These are phyloP conservation scores for Microcyclosporella mali DNA, from an alignment of 2,329 filamentous ascomycete genomes.

Conservation along the genomic window DNA sequence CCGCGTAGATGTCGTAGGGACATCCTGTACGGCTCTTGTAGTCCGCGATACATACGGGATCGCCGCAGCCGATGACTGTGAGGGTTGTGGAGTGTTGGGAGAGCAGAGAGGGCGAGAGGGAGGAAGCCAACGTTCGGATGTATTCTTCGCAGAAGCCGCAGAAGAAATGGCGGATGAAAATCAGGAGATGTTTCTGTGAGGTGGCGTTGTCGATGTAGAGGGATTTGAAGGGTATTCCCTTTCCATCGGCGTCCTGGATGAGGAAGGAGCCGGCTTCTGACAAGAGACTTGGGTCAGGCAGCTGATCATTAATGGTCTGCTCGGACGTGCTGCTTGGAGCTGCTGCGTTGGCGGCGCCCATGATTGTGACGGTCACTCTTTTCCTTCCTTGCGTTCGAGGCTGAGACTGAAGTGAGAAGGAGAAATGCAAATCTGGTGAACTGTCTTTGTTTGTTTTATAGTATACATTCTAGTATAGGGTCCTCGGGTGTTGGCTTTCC, in stretches of 20 bases:
- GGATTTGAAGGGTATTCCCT: slow-evolving; percentile 21
- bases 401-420: no score
- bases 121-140: slow-evolving; percentile 23
- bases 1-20: slow-evolving; percentile 30
- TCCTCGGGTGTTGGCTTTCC: no score
- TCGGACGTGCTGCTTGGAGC: background rate
- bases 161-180: background rate
- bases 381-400: no score
- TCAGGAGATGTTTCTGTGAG: slow-evolving; percentile 25
- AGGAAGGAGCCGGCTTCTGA: slow-evolving; percentile 19
- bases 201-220: slow-evolving; percentile 20
- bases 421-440: no score
- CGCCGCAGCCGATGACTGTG: slow-evolving; percentile 33
- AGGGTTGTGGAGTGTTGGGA: slow-evolving; percentile 21
- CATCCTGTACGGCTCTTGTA: slow-evolving; percentile 28
- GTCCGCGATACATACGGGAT: slow-evolving; percentile 24
- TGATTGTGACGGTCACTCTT: background rate
- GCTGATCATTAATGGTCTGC: background rate
- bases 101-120: slow-evolving; percentile 21
- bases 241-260: slow-evolving; percentile 25
- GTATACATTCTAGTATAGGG: no score
- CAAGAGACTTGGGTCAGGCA: slow-evolving; percentile 16
- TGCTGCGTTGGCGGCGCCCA: background rate
- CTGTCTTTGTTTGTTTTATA: no score
- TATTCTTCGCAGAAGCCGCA: slow-evolving; percentile 29